A percentile compares a stretch with the other conserved stretches of the same genome.
Conservation (phyloP, 83 land plant genomes). For the Isoetes engelmannii region DNA sequence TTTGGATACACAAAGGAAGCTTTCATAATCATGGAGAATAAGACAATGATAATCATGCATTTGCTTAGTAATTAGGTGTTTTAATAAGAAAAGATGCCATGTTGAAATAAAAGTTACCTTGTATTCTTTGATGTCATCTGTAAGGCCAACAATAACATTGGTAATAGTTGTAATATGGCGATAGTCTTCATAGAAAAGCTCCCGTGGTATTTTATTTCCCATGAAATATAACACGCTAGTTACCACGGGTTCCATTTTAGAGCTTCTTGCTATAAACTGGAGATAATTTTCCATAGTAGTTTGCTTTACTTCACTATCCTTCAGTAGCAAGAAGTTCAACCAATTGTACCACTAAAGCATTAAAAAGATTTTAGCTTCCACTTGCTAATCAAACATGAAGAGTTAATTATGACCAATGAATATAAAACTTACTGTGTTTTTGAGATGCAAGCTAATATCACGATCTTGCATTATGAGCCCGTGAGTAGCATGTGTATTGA, state of each 20-base stretch:
- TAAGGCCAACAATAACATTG: neutral
- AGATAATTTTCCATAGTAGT: neutral
- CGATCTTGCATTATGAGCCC: no score
- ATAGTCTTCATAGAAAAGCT: neutral
- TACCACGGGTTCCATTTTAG: slow-evolving; percentile 1
- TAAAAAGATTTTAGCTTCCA: neutral
- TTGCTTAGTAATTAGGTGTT: no score
- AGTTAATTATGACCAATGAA: neutral
- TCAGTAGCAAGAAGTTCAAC: neutral
- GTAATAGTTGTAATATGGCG: neutral
- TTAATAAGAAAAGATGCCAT: no score
- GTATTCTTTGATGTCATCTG: neutral
- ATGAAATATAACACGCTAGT: neutral
- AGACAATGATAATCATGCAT: no score
- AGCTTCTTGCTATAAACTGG: neutral
- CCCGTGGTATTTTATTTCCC: neutral
- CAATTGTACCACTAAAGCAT: slow-evolving; percentile 1
- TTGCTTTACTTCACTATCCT: neutral
- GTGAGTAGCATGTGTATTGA: no score
- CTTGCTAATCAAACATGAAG: neutral
- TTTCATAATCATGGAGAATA: no score
- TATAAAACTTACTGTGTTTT: neutral
- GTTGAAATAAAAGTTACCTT: neutral
- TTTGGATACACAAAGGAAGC: no score
- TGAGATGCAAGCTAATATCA: neutral